Evolutionary conservation across 441 rosid species (phyloP).

Genomic region (Corymbia calophylla): DNA sequence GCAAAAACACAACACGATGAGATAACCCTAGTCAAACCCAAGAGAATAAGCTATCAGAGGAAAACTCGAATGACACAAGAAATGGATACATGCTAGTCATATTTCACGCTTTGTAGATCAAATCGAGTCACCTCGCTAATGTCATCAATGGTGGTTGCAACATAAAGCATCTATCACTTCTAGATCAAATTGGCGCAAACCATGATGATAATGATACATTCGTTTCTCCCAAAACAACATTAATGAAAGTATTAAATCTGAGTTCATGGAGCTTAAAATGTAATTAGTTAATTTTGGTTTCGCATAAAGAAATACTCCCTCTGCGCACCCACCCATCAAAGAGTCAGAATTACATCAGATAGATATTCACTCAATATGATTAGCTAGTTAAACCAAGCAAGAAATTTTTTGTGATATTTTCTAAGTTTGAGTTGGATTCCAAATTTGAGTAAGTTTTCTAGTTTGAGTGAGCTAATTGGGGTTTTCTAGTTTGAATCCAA

Average conservation of each 20-base stretch:
- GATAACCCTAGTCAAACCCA: not conserved
- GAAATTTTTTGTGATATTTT: fast-evolving
- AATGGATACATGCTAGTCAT: not conserved
- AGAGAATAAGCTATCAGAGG: not conserved
- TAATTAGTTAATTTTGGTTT: not conserved
- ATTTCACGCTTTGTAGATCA: not conserved
- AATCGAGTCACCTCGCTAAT: not conserved
- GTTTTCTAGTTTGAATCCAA: not conserved
- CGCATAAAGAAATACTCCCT: fast-evolving
- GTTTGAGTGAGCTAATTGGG: too few relatives aligned
- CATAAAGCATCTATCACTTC: too few relatives aligned
- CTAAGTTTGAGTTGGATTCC: not conserved
- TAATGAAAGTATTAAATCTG: too few relatives aligned
- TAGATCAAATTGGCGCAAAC: too few relatives aligned
- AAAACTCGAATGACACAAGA: not conserved
- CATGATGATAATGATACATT: too few relatives aligned
- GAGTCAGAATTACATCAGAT: not conserved
- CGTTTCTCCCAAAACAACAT: too few relatives aligned
- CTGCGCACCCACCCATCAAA: not conserved
- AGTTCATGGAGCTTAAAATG: not conserved
- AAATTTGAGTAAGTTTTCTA: too few relatives aligned
- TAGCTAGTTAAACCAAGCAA: too few relatives aligned
- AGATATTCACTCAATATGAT: too few relatives aligned
- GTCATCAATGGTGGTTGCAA: not conserved
- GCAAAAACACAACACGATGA: not conserved